Evolutionary conservation across 2,329 filamentous ascomycete species (phyloP).

Genomic region (Penicillium sp.): DNA sequence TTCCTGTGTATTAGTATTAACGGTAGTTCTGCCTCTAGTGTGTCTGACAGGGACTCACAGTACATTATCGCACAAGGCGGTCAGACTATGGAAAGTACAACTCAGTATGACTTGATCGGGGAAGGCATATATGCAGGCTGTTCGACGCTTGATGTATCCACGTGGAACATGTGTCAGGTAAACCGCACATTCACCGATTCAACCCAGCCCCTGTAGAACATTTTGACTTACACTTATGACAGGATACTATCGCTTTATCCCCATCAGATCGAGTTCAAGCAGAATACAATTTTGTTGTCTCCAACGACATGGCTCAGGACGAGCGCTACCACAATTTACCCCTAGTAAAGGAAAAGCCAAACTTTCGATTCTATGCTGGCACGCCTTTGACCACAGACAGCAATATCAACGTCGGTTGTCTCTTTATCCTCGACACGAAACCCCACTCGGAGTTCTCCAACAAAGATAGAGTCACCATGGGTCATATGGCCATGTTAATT

Average conservation of each 20-base stretch:
- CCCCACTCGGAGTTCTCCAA: slow-evolving; percentile 50
- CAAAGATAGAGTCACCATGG: slow-evolving; percentile 51
- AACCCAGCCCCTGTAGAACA: background rate
- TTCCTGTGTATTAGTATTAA: background rate
- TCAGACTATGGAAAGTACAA: slow-evolving; percentile 36
- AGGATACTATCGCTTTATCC: slow-evolving; percentile 36
- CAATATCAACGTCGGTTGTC: slow-evolving; percentile 33
- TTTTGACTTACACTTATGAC: background rate
- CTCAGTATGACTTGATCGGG: slow-evolving; percentile 32
- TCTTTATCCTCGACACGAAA: slow-evolving; percentile 60
- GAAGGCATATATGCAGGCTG: slow-evolving; percentile 32
- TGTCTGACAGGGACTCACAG: slow-evolving; percentile 51
- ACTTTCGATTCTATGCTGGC: slow-evolving; percentile 54
- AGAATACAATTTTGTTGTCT: slow-evolving; percentile 31
- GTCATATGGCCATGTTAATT: slow-evolving; percentile 56
- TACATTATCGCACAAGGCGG: slow-evolving; percentile 54
- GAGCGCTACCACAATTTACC: slow-evolving; percentile 39
- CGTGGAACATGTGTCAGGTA: slow-evolving; percentile 35
- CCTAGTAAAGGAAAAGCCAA: slow-evolving; percentile 35
- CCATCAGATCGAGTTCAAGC: slow-evolving; percentile 16
- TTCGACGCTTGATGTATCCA: slow-evolving; percentile 32
- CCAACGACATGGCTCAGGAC: slow-evolving; percentile 42
- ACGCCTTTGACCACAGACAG: slow-evolving; percentile 56
- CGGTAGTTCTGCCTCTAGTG: slow-evolving; percentile 16
- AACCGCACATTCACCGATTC: slow-evolving; percentile 3